Percentiles rank a stretch among this genome's conserved stretches.
phyloP scores from a whole-genome alignment of 306 rosid genomes.

The Senna tora region DNA sequence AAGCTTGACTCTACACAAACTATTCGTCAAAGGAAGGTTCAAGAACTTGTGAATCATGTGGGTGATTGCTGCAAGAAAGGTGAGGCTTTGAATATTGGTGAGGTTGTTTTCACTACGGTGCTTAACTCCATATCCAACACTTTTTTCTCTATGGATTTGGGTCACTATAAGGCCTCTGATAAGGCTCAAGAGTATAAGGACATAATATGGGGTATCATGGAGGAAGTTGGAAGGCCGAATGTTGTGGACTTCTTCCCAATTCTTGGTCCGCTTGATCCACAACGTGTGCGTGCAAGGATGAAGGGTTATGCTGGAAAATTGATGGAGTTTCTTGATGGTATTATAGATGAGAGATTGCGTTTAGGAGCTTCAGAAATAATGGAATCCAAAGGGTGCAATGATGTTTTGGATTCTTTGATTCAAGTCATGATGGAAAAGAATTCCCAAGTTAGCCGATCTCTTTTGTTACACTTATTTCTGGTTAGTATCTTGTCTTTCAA shows the following conservation, averaged over 20 bases:
- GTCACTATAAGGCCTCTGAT: too few relatives aligned
- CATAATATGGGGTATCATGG: too few relatives aligned
- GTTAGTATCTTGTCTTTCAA: too few relatives aligned
- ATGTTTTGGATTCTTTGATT: constrained; percentile 26
- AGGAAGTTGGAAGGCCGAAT: too few relatives aligned
- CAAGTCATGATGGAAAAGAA: not conserved
- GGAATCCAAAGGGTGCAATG: not conserved
- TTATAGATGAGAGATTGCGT: constrained; percentile 28
- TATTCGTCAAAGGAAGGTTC: too few relatives aligned
- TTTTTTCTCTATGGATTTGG: too few relatives aligned
- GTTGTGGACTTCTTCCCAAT: too few relatives aligned
- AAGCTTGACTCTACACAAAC: too few relatives aligned
- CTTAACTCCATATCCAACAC: constrained; percentile 16
- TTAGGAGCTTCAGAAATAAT: not conserved
- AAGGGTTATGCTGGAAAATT: not conserved
- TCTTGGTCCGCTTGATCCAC: too few relatives aligned
- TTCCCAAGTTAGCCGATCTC: constrained; percentile 10
- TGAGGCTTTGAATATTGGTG: constrained; percentile 17
- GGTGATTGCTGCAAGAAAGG: constrained; percentile 15
- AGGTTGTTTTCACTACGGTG: constrained; percentile 28
- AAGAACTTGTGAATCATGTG: not conserved
- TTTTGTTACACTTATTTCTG: not conserved
- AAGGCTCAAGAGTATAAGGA: too few relatives aligned
- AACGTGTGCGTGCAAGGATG: not conserved
- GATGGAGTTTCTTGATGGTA: not conserved